Conservation (phyloP, 257 asterid species). For the Solanum habrochaites region DNA sequence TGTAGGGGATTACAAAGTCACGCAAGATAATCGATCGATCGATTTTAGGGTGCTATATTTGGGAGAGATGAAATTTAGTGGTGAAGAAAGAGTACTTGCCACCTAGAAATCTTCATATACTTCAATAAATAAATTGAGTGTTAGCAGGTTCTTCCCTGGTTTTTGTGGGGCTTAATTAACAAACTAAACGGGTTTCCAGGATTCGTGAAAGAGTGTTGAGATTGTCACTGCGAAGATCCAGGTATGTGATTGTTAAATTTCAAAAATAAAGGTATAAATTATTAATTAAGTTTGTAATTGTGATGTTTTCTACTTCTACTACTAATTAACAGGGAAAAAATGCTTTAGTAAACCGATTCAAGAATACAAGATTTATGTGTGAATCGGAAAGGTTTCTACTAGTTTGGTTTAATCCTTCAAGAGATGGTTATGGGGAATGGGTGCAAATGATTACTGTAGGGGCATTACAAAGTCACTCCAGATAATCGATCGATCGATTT, state of each 20-base stretch:
- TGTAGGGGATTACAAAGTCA: too few species aligned
- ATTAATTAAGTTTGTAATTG: not conserved
- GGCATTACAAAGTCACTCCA: slow-evolving; percentile 7
- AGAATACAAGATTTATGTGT: slow-evolving; percentile 26
- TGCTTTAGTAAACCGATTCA: slow-evolving; percentile 21
- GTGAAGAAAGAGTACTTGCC: too few species aligned
- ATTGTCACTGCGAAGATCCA: slow-evolving; percentile 49
- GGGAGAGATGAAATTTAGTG: too few species aligned
- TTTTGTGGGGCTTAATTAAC: too few species aligned
- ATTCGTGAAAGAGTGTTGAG: slow-evolving; percentile 19
- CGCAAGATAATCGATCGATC: too few species aligned
- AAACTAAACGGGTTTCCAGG: slow-evolving; percentile 7
- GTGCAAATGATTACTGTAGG: slow-evolving; percentile 26
- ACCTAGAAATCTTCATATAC: too few species aligned
- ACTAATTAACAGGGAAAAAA: slow-evolving; percentile 42
- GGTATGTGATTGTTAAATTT: slow-evolving; percentile 10
- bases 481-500: not conserved
- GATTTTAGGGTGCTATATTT: too few species aligned
- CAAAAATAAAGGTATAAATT: too few species aligned
- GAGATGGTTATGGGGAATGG: slow-evolving; percentile 39
- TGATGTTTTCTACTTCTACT: not conserved
- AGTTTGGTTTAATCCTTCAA: slow-evolving; percentile 30
- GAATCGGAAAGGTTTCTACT: slow-evolving; percentile 40
- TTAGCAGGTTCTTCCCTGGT: too few species aligned
- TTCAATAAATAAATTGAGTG: too few species aligned